Conservation (phyloP, 2,329 filamentous ascomycete genomes). For the Apiospora marii region DNA sequence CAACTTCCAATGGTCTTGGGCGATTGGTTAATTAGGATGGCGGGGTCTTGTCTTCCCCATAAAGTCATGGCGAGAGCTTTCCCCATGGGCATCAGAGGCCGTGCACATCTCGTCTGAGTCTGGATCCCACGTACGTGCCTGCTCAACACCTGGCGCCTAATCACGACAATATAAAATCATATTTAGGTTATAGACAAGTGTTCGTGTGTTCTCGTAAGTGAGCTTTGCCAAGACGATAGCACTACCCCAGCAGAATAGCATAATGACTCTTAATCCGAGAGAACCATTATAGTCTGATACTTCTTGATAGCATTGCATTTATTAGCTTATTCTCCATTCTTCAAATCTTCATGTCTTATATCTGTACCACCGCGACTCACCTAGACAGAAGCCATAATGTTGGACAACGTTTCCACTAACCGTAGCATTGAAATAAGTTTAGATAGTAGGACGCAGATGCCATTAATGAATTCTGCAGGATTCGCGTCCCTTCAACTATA, state of each 20-base stretch:
- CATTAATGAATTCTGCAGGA: background rate
- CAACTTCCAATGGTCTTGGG: background rate
- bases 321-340: background rate
- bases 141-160: background rate
- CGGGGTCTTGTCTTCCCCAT: background rate
- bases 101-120: background rate
- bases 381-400: too few relatives aligned
- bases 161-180: background rate
- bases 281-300: background rate
- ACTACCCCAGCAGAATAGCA: background rate
- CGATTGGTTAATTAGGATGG: background rate
- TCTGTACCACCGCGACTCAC: too few relatives aligned
- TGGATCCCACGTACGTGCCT: background rate
- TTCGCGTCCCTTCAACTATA: background rate
- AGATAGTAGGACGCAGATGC: background rate
- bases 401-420: too few relatives aligned
- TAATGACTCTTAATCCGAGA: background rate
- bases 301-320: background rate
- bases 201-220: background rate
- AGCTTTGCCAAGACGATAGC: background rate
- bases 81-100: background rate
- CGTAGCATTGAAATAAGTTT: too few relatives aligned
- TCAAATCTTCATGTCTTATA: background rate
- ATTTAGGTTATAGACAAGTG: too few relatives aligned
- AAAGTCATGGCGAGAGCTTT: background rate